phyloP scores from a whole-genome alignment of 225 moss, liverwort and hornwort genomes.

The Ulota crispa region DNA sequence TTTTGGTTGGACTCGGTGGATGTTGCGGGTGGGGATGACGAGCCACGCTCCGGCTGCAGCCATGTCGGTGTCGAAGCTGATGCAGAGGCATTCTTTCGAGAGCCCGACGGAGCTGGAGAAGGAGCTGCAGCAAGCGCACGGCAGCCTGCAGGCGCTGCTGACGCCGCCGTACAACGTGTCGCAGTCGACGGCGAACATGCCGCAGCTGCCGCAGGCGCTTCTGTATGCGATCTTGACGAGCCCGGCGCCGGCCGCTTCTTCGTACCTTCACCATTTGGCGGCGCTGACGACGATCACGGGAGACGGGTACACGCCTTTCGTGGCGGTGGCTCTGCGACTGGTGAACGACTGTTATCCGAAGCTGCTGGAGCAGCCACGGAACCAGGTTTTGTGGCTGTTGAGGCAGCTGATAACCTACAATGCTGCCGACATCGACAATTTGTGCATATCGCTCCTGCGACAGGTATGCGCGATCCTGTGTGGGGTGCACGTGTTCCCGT shows the following conservation, averaged over 20 bases:
- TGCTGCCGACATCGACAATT: constrained; percentile 78
- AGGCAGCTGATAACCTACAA: constrained; percentile 82
- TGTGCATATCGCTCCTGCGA: constrained; percentile 75
- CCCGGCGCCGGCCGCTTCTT: constrained; percentile 64
- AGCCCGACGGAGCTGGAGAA: constrained; percentile 75
- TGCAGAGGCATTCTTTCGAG: constrained; percentile 65
- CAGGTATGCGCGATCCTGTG: constrained; percentile 35
- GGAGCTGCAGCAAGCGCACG: constrained; percentile 63
- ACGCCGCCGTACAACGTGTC: constrained; percentile 78
- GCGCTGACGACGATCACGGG: constrained; percentile 83
- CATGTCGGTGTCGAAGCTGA: constrained; percentile 71
- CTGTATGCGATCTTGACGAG: constrained; percentile 78
- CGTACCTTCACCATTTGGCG: constrained; percentile 82
- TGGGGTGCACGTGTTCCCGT: neutral
- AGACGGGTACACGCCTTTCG: constrained; percentile 91
- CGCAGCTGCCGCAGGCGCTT: constrained; percentile 82
- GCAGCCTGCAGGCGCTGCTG: constrained; percentile 66
- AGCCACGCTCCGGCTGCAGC: constrained; percentile 42
- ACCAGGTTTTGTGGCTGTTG: constrained; percentile 85
- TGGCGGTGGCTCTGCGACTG: constrained; percentile 15
- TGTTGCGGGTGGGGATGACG: constrained; percentile 40
- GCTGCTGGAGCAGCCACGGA: constrained; percentile 82
- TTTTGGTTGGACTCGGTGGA: constrained; percentile 8
- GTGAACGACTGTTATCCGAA: neutral
- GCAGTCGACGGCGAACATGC: constrained; percentile 62